Evolutionary conservation across 768 basidiomycete genomes (phyloP).

Genomic region (Panaeolus cyanescens): DNA sequence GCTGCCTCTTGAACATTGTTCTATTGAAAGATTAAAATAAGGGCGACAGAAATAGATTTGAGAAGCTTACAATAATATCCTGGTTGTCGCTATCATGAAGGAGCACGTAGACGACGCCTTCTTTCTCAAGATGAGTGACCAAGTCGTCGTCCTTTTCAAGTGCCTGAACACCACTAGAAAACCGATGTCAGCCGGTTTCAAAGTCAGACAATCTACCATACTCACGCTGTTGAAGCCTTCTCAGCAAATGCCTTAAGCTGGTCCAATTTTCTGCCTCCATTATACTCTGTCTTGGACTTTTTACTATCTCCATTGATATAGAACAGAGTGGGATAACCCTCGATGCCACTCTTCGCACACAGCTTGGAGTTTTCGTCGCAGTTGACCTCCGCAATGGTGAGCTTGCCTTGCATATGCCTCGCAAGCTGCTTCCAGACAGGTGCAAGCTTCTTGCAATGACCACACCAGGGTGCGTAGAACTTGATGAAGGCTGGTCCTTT

Average conservation of each 20-base stretch:
- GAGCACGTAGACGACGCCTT: constrained; percentile 55
- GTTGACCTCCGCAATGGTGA: constrained; percentile 85
- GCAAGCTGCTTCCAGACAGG: constrained; percentile 83
- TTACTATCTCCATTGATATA: constrained; percentile 59
- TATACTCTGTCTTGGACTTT: constrained; percentile 71
- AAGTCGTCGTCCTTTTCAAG: constrained; percentile 42
- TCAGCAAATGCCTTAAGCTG: constrained; percentile 74
- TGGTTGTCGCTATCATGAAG: constrained; percentile 48
- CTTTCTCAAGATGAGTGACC: constrained; percentile 29
- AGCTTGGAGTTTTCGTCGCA: constrained; percentile 76
- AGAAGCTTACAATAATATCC: constrained; percentile 30
- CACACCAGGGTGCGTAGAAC: constrained; percentile 97
- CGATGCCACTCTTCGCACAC: constrained; percentile 67
- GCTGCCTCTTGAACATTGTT: constrained; percentile 38
- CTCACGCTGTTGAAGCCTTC: constrained; percentile 75
- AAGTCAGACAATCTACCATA: constrained; percentile 9
- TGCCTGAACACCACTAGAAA: constrained; percentile 27
- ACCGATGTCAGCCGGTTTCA: background rate
- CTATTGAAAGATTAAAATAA: constrained; percentile 19
- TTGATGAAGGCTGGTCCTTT: constrained; percentile 51
- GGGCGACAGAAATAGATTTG: background rate
- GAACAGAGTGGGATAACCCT: constrained; percentile 83
- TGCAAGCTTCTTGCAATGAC: constrained; percentile 94
- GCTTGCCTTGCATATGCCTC: constrained; percentile 60
- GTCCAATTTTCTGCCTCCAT: constrained; percentile 68